A percentile compares a stretch with the other conserved stretches of the same genome.
Evolutionary conservation across 75 land plant species (phyloP).

Genomic region (Cryptomeria japonica): DNA sequence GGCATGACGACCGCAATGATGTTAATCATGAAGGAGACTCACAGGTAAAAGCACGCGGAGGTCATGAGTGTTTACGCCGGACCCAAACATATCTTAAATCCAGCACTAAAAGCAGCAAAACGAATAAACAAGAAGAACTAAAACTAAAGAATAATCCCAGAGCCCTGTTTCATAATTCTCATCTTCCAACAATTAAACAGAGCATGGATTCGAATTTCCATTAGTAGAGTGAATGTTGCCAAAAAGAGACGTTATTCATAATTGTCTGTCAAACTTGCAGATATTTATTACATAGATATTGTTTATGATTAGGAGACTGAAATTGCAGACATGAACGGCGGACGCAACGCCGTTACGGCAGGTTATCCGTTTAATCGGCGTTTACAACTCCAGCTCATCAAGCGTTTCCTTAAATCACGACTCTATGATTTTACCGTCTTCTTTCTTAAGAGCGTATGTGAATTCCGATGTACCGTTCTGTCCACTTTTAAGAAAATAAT

Average conservation of each 20-base stretch:
- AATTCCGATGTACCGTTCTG: no score
- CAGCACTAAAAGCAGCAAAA: background rate
- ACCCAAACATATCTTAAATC: background rate
- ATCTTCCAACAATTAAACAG: background rate
- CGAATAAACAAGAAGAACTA: background rate
- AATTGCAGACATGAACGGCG: background rate
- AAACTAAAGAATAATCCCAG: background rate
- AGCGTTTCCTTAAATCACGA: background rate
- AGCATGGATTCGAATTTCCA: background rate
- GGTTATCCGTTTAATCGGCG: background rate
- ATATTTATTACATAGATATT: background rate
- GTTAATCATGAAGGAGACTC: slow-evolving; percentile 8
- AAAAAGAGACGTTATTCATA: background rate
- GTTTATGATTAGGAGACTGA: background rate
- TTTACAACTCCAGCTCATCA: background rate
- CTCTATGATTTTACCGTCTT: background rate
- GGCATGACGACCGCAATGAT: slow-evolving; percentile 10
- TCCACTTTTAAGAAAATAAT: no score
- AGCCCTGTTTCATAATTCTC: background rate
- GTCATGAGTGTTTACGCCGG: background rate
- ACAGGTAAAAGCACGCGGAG: slow-evolving; percentile 2
- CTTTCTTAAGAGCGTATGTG: background rate
- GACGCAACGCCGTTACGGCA: background rate
- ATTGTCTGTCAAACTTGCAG: background rate
- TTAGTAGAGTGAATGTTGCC: background rate